Conservation (phyloP, 2,329 filamentous ascomycete genomes). For the Mycocentrospora acerina region DNA sequence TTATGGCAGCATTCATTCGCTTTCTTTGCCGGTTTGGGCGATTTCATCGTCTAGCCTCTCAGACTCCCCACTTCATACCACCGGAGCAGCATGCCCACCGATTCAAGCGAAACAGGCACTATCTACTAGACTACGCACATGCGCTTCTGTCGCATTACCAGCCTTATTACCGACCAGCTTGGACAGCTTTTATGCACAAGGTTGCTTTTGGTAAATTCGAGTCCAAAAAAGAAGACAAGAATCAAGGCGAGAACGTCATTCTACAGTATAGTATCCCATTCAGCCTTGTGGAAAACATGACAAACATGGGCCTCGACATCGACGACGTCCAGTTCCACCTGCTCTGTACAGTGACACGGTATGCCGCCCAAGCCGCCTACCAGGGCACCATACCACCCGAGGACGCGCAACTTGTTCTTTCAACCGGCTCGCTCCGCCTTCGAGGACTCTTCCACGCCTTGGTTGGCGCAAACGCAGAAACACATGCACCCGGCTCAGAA, state of each 20-base stretch:
- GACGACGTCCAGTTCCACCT: slow-evolving; percentile 35
- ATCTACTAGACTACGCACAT: slow-evolving; percentile 35
- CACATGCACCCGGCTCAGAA: slow-evolving; percentile 1
- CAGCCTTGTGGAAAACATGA: slow-evolving; percentile 28
- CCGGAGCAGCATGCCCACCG: slow-evolving; percentile 17
- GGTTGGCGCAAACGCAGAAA: slow-evolving; percentile 19
- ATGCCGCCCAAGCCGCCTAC: slow-evolving; percentile 28
- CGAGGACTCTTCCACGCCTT: slow-evolving; percentile 30
- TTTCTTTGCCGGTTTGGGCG: slow-evolving; percentile 35
- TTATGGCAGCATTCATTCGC: slow-evolving; percentile 31
- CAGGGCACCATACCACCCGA: slow-evolving; percentile 7
- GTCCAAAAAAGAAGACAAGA: background rate
- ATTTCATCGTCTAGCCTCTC: slow-evolving; percentile 10
- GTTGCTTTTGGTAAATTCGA: slow-evolving; percentile 14
- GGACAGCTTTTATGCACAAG: slow-evolving; percentile 31
- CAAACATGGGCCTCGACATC: slow-evolving; percentile 32
- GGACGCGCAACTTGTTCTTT: slow-evolving; percentile 15
- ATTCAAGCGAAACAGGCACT: slow-evolving; percentile 21
- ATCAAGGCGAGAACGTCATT: slow-evolving; percentile 4
- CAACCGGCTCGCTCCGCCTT: slow-evolving; percentile 19
- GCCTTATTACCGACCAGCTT: slow-evolving; percentile 30
- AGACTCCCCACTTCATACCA: slow-evolving; percentile 6
- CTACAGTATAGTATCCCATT: slow-evolving; percentile 27
- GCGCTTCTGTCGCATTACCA: slow-evolving; percentile 24
- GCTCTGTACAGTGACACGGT: slow-evolving; percentile 35